A percentile compares a stretch with the other conserved stretches of the same genome.
These are phyloP conservation scores for Boletus tomentosulus DNA, from an alignment of 768 basidiomycete genomes.

Conservation along the genomic window DNA sequence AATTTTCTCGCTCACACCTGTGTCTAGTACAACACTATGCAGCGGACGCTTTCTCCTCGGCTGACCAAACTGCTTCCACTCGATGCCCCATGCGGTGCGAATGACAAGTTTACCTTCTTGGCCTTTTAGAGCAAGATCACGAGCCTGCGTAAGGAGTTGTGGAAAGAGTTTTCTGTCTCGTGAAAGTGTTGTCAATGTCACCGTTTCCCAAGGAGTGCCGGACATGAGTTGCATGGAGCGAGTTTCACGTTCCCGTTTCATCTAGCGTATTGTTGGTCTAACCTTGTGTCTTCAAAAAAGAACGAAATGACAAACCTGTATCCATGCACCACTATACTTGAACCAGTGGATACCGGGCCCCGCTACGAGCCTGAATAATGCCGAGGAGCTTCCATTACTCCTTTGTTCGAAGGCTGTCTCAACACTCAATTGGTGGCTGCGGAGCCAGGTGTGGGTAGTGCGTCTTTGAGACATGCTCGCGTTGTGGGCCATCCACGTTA, in stretches of 20 bases:
- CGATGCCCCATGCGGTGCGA: conserved; percentile 93
- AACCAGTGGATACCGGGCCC: conserved; percentile 95
- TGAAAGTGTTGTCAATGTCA: conserved; percentile 89
- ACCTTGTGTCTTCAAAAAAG: neutral
- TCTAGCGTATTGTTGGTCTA: conserved; percentile 41
- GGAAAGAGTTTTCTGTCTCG: conserved; percentile 81
- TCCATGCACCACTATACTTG: conserved; percentile 88
- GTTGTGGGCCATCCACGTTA: conserved; percentile 90
- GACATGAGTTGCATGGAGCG: conserved; percentile 89
- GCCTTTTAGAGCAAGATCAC: conserved; percentile 76
- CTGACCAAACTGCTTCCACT: conserved; percentile 94
- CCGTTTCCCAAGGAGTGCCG: conserved; percentile 95
- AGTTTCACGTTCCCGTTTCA: conserved; percentile 92
- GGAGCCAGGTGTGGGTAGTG: conserved; percentile 43
- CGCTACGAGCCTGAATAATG: conserved; percentile 89
- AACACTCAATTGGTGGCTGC: conserved; percentile 91
- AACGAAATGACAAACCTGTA: conserved; percentile 59
- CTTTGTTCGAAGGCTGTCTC: conserved; percentile 87
- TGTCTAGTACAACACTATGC: conserved; percentile 81
- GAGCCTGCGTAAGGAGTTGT: conserved; percentile 78
- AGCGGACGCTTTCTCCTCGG: conserved; percentile 84
- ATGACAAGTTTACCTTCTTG: conserved; percentile 95
- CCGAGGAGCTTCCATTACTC: conserved; percentile 87
- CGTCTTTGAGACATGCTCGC: conserved; percentile 32
- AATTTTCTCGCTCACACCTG: conserved; percentile 82